Evolutionary conservation across 306 rosid genomes (phyloP), one percentile per base, ranked within the genome.

Genomic region (Vachellia collinsii): DNA sequence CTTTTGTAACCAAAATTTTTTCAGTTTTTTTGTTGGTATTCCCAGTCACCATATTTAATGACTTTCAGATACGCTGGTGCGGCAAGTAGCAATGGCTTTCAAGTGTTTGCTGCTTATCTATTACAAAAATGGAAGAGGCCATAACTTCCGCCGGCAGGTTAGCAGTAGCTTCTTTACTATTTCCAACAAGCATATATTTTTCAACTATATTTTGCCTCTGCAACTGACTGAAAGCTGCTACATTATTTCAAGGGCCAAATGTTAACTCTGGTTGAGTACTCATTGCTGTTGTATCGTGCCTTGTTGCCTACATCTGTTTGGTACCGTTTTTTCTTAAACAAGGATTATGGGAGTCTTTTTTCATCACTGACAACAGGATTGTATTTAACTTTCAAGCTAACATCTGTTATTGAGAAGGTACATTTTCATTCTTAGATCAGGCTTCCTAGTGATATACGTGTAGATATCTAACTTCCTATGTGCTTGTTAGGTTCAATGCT

Each of bases 331-430:
- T 94, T 92, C 87, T 80, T 94, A 82, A 91, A 94, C 89, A 90
- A 88, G 82, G 93, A 91, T 25, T 81, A 89, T 75, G 97, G 98
- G 50, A 87, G 98, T 87, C 96, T 94, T 83, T 94, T 94, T 81
- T 94, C 98, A 36, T 94, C 98, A 62, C 89, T 94, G 77, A 91
- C 88, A 29, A 94, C 98, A 3, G 98, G 98, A 70, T 84, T 94
- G 77, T 94, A 94, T 92, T 80, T 94, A 81, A 94, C 98, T 42
- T 92, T 92, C 82, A 94, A 94, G 96, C 90, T 94, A 44, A 94
- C 97, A 48, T 90, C 97, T 70, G 87, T 88, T 41, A 89, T 94
- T 81, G 94, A 94, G 88, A 94, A 92, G 97, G 98, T 94, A 83
- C 64, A 70, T 14, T 79, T 72, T 77, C 80, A 3, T 8, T 69